Evolutionary conservation across 306 rosid genomes (phyloP), one percentile per base, ranked within the genome.

Genomic region (Arachis stenosperma): DNA sequence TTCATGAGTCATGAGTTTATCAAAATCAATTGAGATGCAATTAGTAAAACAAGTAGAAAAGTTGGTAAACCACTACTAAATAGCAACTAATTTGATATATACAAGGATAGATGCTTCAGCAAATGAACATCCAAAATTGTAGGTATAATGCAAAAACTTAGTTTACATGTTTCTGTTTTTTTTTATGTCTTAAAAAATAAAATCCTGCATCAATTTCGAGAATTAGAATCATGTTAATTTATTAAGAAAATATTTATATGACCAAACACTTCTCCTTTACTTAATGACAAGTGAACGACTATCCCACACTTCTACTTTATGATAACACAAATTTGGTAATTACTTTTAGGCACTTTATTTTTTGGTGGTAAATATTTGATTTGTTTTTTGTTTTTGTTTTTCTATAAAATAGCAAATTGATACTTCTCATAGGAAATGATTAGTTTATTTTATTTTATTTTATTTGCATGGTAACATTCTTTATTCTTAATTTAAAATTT

Each of bases 1-100:
- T 40, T 67, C 39, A 72, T 7, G 22, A 74, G 11, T 75, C 13
- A 15, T 65, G 61, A 61, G 72, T 74, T 27, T 71, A 81, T 1
- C 27, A 22, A 77, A 84, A 82, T 84, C 74, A 86, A 71, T 66
- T 94, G 99, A 54, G 97, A 94, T 81, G 75, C 88, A 69, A 91
- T 82, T 17, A 88, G 76, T 81, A 91, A 91, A 91, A 82, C 94
- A 90, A 4, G 90, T 94, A 6, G 89, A 91, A 22, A 94, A 87
- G 80, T 82, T 94, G 85, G 92, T 96, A 10, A 89, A 91, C 83
- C 97, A 91, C 83, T 89, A 22, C 88, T 91, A 91, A 87, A 84
- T 91, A 22, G 27, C 27, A 22, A 22, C 27, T 22, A 22, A 22
- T 1, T 22, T 22, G 27, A 1, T 22, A 22, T 22, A 22, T 22